These are phyloP conservation scores for Lasiodiplodia sp. DNA, from an alignment of 2,329 filamentous ascomycete genomes.

Conservation along the genomic window DNA sequence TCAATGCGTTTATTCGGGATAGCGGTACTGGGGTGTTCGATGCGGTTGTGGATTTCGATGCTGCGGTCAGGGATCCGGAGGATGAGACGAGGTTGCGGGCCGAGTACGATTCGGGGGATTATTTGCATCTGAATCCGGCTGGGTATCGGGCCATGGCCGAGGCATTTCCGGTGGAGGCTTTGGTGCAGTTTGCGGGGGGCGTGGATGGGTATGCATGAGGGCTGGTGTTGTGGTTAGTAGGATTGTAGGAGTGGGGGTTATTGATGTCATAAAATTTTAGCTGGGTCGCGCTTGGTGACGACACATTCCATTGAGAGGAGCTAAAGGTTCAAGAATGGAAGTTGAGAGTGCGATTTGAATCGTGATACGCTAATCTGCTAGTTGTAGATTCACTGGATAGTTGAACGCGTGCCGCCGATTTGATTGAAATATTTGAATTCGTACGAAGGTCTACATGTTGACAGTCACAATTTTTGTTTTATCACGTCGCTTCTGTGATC, in stretches of 20 bases:
- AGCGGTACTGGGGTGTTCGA: conserved; percentile 64
- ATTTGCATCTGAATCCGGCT: conserved; percentile 66
- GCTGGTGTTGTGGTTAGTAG: background rate
- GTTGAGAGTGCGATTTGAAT: background rate
- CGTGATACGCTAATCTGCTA: background rate
- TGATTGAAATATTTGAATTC: conserved; percentile 7
- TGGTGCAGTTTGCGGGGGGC: conserved; percentile 42
- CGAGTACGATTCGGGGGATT: conserved; percentile 68
- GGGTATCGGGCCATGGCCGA: conserved; percentile 69
- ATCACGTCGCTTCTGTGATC: conserved; percentile 21
- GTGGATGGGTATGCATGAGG: conserved; percentile 13
- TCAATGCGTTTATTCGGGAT: conserved; percentile 68
- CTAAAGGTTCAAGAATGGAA: background rate
- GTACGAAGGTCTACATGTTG: conserved; percentile 9
- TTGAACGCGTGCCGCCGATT: background rate
- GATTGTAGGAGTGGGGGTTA: background rate
- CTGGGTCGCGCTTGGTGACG: background rate
- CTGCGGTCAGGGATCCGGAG: conserved; percentile 59
- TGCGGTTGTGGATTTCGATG: conserved; percentile 68
- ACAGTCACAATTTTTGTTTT: conserved; percentile 24
- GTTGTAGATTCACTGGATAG: background rate
- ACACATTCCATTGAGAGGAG: background rate
- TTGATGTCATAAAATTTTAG: background rate
- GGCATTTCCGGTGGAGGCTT: conserved; percentile 63
- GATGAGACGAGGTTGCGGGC: conserved; percentile 58